Percentiles rank a stretch among this genome's conserved stretches.
Conservation (phyloP, 192 early-diverging fungal species). For the Spinellus fusiger region DNA sequence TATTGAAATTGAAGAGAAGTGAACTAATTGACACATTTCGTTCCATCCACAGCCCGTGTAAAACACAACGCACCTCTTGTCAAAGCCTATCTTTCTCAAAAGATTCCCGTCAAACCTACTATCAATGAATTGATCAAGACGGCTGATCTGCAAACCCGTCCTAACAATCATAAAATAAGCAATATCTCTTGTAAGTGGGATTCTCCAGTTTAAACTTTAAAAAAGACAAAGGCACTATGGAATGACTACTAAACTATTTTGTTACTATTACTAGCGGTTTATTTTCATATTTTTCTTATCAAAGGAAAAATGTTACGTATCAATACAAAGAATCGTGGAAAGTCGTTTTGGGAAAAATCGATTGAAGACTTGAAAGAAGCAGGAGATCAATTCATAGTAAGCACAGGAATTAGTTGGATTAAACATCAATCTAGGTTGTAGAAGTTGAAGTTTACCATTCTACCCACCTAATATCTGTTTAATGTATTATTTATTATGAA, state of each 20-base stretch:
- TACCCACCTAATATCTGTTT: background rate
- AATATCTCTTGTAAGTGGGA: slow-evolving; percentile 6
- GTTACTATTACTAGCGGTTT: slow-evolving; percentile 31
- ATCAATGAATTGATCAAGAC: background rate
- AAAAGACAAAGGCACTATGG: background rate
- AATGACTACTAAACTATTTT: background rate
- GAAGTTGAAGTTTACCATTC: background rate
- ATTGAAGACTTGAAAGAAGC: slow-evolving; percentile 52
- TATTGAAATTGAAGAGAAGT: slow-evolving; percentile 1
- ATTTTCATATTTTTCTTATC: slow-evolving; percentile 51
- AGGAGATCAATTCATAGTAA: slow-evolving; percentile 46
- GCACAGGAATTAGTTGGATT: no score
- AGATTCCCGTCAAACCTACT: background rate
- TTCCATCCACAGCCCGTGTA: background rate
- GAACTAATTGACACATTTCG: background rate
- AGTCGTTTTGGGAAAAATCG: slow-evolving; percentile 42
- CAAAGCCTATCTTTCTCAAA: background rate
- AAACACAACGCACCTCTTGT: slow-evolving; percentile 1
- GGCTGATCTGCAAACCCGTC: background rate
- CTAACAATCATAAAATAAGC: background rate
- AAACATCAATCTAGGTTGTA: background rate
- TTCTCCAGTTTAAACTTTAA: background rate
- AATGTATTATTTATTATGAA: background rate
- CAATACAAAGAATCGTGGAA: slow-evolving; percentile 44
- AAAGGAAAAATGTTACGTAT: slow-evolving; percentile 47